Percentiles rank a stretch among this genome's conserved stretches.
These are phyloP conservation scores for Scedosporium boydii DNA, from an alignment of 2,329 filamentous ascomycete genomes.

Conservation along the genomic window DNA sequence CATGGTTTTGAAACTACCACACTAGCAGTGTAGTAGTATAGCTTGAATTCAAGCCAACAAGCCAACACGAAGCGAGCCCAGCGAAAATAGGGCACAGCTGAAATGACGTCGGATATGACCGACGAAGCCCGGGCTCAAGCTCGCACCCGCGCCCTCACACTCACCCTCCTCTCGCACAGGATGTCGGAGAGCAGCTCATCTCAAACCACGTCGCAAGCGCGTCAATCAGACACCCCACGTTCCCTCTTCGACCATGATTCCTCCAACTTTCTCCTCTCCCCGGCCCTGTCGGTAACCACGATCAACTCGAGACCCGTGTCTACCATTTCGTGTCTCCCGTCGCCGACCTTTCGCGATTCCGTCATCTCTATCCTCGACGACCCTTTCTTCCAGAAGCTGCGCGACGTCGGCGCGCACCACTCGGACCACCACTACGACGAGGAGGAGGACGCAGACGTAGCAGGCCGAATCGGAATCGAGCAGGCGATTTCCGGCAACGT, in stretches of 20 bases:
- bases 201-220: slow-evolving; percentile 4
- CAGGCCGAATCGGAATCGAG: slow-evolving; percentile 14
- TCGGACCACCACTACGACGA: slow-evolving; percentile 18
- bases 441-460: slow-evolving; percentile 10
- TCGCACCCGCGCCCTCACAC: not conserved
- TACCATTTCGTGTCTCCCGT: not conserved
- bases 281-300: slow-evolving; percentile 4
- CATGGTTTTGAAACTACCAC: too few species aligned
- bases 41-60: not conserved
- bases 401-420: slow-evolving; percentile 16
- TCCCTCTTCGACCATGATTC: slow-evolving; percentile 6
- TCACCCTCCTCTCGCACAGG: not conserved
- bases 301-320: slow-evolving; percentile 4
- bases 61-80: not conserved
- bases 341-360: slow-evolving; percentile 29
- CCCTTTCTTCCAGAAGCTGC: slow-evolving; percentile 38
- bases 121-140: not conserved
- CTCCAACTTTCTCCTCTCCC: slow-evolving; percentile 4
- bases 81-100: not conserved
- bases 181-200: not conserved
- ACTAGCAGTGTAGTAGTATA: not conserved
- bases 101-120: slow-evolving; percentile 4
- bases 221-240: slow-evolving; percentile 3
- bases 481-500: not conserved
- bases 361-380: slow-evolving; percentile 45